phyloP scores from a whole-genome alignment of 306 rosid species.

The Luffa aegyptiaca region DNA sequence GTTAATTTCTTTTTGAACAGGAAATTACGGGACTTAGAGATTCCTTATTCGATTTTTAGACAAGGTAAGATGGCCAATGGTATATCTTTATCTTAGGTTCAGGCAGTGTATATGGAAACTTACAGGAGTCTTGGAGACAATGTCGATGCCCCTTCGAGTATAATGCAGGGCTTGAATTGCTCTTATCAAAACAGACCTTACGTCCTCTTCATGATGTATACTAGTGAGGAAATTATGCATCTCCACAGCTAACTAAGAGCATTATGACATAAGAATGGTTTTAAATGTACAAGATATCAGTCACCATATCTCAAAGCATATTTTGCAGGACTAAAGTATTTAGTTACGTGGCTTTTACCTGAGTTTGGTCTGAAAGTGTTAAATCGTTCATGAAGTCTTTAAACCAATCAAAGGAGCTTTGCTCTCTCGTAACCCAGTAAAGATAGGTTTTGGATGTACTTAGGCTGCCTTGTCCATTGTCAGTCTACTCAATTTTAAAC shows the following conservation, averaged over 20 bases:
- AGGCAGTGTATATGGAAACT: slow-evolving; percentile 21
- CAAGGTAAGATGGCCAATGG: not conserved
- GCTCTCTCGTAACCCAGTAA: slow-evolving; percentile 86
- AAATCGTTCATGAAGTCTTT: slow-evolving; percentile 63
- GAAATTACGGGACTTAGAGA: not conserved
- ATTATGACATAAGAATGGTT: not conserved
- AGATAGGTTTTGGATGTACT: slow-evolving; percentile 60
- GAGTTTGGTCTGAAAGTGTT: slow-evolving; percentile 36
- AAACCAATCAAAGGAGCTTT: slow-evolving; percentile 88
- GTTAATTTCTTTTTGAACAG: not conserved
- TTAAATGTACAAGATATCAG: not conserved
- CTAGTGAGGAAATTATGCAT: slow-evolving; percentile 74
- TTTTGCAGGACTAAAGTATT: not conserved
- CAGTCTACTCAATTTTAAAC: slow-evolving; percentile 29
- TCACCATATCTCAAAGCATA: not conserved
- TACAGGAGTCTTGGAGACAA: slow-evolving; percentile 62
- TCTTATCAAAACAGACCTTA: slow-evolving; percentile 56
- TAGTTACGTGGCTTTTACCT: slow-evolving; percentile 30
- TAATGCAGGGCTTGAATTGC: slow-evolving; percentile 58
- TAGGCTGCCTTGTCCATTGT: slow-evolving; percentile 33
- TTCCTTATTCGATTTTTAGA: not conserved
- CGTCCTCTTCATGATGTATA: slow-evolving; percentile 60
- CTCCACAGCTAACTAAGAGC: slow-evolving; percentile 47
- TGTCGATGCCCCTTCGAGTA: slow-evolving; percentile 60
- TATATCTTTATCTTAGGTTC: not conserved